phyloP scores from a whole-genome alignment of 2,329 filamentous ascomycete species.

The Lecanicillium sp. region DNA sequence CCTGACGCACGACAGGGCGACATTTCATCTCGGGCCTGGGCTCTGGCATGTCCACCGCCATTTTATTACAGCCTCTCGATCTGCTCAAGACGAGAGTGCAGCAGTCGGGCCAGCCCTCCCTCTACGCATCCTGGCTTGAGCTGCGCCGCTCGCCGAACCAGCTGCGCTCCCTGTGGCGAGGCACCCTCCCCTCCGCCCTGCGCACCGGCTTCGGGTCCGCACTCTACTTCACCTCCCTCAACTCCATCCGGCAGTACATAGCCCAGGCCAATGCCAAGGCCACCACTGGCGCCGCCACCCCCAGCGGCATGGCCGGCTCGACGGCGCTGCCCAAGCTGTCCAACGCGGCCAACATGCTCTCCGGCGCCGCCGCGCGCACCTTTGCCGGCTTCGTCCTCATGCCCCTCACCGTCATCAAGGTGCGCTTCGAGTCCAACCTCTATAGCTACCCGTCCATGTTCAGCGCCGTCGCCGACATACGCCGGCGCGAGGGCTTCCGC shows the following conservation, averaged over 20 bases:
- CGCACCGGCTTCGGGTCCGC: constrained; percentile 90
- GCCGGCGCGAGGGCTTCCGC: constrained; percentile 62
- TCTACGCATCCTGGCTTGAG: constrained; percentile 35
- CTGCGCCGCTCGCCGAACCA: constrained; percentile 52
- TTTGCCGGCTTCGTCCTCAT: constrained; percentile 87
- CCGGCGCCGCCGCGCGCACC: constrained; percentile 77
- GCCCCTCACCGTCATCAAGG: constrained; percentile 94
- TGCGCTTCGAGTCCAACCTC: constrained; percentile 84
- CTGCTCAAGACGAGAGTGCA: constrained; percentile 95
- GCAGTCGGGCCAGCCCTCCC: constrained; percentile 67
- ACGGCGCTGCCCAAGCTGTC: constrained; percentile 76
- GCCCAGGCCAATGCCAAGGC: constrained; percentile 27
- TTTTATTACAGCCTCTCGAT: constrained; percentile 90
- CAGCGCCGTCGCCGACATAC: constrained; percentile 68
- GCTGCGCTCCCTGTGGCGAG: constrained; percentile 78
- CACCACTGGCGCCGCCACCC: constrained; percentile 20
- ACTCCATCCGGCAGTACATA: constrained; percentile 64
- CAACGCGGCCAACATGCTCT: constrained; percentile 76
- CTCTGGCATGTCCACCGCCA: constrained; percentile 81
- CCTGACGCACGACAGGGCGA: constrained; percentile 47
- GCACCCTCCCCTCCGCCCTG: constrained; percentile 85
- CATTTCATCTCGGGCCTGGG: constrained; percentile 86
- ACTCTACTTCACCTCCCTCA: constrained; percentile 87
- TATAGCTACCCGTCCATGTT: constrained; percentile 77
- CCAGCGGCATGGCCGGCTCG: constrained; percentile 36